Evolutionary conservation across 2,329 filamentous ascomycete genomes (phyloP).

Genomic region (Teratosphaeria pseudoeucalypti): DNA sequence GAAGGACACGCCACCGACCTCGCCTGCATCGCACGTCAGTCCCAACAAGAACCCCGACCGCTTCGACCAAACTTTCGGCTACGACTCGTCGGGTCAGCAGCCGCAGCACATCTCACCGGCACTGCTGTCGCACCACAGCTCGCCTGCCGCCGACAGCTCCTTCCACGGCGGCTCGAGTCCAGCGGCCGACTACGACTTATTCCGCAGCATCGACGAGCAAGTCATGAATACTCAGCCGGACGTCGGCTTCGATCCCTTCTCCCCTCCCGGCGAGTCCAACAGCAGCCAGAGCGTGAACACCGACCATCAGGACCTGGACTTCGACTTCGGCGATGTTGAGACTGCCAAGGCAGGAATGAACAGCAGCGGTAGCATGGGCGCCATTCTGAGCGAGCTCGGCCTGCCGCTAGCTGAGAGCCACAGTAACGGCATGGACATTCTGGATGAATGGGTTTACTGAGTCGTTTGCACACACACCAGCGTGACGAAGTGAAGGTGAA

Average conservation of each 20-base stretch:
- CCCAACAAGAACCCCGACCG: conserved; percentile 4
- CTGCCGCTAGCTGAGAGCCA: background rate
- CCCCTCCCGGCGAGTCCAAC: conserved; percentile 19
- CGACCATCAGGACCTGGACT: background rate
- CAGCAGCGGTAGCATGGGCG: background rate
- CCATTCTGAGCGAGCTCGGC: background rate
- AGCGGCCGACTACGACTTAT: conserved; percentile 6
- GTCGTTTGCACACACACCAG: background rate
- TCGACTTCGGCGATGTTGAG: background rate
- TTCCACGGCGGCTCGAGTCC: conserved; percentile 13
- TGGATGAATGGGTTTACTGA: background rate
- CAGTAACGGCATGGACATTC: background rate
- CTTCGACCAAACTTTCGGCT: conserved; percentile 11
- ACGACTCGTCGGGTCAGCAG: conserved; percentile 11
- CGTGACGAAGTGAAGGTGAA: background rate
- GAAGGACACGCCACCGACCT: conserved; percentile 24
- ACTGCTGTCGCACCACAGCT: conserved; percentile 14
- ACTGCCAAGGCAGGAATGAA: background rate
- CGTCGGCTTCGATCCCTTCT: conserved; percentile 15
- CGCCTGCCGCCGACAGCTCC: conserved; percentile 8
- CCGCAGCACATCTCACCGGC: conserved; percentile 15
- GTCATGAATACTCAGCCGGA: conserved; percentile 15
- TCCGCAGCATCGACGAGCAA: conserved; percentile 13
- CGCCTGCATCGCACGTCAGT: conserved; percentile 12
- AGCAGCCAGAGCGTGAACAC: conserved; percentile 18